Evolutionary conservation across 495 filamentous ascomycete species (phyloP).

Genomic region (Melanomma pulvis-pyrius): DNA sequence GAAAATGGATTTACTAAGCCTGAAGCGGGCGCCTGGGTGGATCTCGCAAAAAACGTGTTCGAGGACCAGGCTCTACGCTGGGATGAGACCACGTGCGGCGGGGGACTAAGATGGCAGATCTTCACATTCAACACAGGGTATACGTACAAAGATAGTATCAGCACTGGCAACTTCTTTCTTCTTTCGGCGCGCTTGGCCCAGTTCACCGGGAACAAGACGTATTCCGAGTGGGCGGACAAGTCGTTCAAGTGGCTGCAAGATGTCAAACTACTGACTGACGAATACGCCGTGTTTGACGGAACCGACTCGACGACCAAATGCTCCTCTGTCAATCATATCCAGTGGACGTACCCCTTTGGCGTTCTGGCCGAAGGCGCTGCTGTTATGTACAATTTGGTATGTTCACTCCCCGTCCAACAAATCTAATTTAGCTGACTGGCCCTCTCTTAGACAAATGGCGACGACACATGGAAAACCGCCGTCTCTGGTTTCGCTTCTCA

Average conservation of each 20-base stretch:
- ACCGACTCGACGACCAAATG: slow-evolving; percentile 1
- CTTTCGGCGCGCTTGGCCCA: slow-evolving; percentile 69
- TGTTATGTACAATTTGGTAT: slow-evolving; percentile 20
- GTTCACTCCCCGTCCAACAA: background rate
- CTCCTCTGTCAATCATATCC: background rate
- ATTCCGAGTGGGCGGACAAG: slow-evolving; percentile 72
- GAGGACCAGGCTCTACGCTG: slow-evolving; percentile 69
- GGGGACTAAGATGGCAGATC: slow-evolving; percentile 58
- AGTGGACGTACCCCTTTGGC: slow-evolving; percentile 2
- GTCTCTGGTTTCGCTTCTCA: slow-evolving; percentile 2
- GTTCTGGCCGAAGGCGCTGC: slow-evolving; percentile 11
- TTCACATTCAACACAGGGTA: slow-evolving; percentile 50
- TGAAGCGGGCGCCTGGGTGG: slow-evolving; percentile 58
- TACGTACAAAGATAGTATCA: slow-evolving; percentile 66
- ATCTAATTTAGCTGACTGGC: background rate
- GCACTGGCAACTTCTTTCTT: slow-evolving; percentile 71
- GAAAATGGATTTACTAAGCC: slow-evolving; percentile 69
- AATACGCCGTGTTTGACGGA: slow-evolving; percentile 5
- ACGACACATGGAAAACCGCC: slow-evolving; percentile 25
- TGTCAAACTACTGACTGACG: slow-evolving; percentile 53
- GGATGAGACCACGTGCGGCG: slow-evolving; percentile 51
- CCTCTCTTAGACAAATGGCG: slow-evolving; percentile 5
- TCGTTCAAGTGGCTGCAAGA: slow-evolving; percentile 70
- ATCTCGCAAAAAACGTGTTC: slow-evolving; percentile 58
- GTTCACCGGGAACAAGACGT: slow-evolving; percentile 71